Evolutionary conservation across 495 filamentous ascomycete genomes (phyloP), one percentile per base, ranked within the genome.

Genomic region (Hyaloscypha variabilis): DNA sequence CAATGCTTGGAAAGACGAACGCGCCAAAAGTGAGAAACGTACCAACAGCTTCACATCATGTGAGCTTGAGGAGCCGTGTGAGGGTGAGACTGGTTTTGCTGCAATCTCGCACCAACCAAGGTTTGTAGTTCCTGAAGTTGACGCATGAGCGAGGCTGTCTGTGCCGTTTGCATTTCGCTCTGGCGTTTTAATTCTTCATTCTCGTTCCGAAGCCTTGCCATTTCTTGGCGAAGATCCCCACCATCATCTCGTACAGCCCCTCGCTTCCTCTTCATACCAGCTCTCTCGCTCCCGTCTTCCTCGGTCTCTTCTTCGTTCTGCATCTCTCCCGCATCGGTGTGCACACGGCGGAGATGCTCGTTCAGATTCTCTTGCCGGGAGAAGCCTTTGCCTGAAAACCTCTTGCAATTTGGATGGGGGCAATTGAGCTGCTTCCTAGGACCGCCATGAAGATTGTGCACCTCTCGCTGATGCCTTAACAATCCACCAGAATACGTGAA

Each of bases 401-500:
- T 88, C 71, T 92, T 91, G 80, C 94, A 97, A 73, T 88, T 85
- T n/a, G 76, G 69, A 64, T 91, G 85, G 0, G 92, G 91, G 67
- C 94, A 97, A 74, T 89, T 85, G 52, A 92, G 83, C 54, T 87
- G 84, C 60, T 91, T 87, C 77, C 92, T 90, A 23, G 92, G 90
- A 5, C 92, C 92, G 54, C 91, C 67, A 21, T 72, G 67, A 5
- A 69, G 58, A 72, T 87, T 88, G 76, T 97, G 94, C 1, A 97
- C 92, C 77, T 97, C 94, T 56, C 94, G 87, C 74, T 96, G 89
- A 78, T 97, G 94, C 3, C 94, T 85, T 10, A 93, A 76, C 2
- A 97, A 85, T 11, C 94, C 94, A 24, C 94, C 94, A 0, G 89
- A 91, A 75, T 97, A 97, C 17, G 94, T 97, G 78, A 97, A 97